These are phyloP conservation scores for Fomitopsis palustris DNA, from an alignment of 1,284 basidiomycete species.

Conservation along the genomic window DNA sequence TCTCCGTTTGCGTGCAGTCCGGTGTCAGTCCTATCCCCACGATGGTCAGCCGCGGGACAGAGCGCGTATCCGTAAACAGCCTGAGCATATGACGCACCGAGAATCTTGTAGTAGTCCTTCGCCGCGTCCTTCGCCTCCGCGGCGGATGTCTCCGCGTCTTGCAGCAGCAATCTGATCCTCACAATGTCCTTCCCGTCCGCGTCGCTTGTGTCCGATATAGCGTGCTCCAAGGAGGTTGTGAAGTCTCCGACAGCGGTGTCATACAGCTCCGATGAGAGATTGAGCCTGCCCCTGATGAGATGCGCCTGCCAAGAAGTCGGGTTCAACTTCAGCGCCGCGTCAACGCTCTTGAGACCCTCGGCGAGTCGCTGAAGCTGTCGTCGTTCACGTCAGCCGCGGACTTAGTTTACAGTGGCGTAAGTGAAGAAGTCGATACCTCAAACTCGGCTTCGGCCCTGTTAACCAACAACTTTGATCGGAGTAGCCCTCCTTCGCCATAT, in stretches of 20 bases:
- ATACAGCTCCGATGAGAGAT: conserved; percentile 11
- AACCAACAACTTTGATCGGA: conserved; percentile 12
- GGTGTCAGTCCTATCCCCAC: conserved; percentile 2
- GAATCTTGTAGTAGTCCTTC: conserved; percentile 13
- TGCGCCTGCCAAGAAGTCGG: conserved; percentile 1
- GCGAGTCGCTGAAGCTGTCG: conserved; percentile 5
- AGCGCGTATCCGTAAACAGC: neutral
- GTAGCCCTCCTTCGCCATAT: conserved; percentile 12
- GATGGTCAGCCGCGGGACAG: neutral
- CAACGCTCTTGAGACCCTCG: conserved; percentile 11
- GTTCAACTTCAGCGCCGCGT: conserved; percentile 9
- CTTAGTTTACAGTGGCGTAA: neutral
- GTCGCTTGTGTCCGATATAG: conserved; percentile 11
- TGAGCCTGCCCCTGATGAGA: conserved; percentile 9
- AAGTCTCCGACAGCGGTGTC: conserved; percentile 13
- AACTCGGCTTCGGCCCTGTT: conserved; percentile 6
- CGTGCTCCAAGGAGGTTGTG: neutral
- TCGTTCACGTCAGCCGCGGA: neutral
- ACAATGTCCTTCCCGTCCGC: conserved; percentile 10
- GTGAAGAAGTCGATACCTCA: conserved; percentile 6
- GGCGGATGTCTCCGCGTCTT: conserved; percentile 37
- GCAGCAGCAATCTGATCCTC: conserved; percentile 37
- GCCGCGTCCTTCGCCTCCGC: conserved; percentile 25
- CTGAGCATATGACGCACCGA: conserved; percentile 3
- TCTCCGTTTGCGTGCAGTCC: conserved; percentile 5